Evolutionary conservation across 495 filamentous ascomycete species (phyloP).

Genomic region (Penicillium manginii): DNA sequence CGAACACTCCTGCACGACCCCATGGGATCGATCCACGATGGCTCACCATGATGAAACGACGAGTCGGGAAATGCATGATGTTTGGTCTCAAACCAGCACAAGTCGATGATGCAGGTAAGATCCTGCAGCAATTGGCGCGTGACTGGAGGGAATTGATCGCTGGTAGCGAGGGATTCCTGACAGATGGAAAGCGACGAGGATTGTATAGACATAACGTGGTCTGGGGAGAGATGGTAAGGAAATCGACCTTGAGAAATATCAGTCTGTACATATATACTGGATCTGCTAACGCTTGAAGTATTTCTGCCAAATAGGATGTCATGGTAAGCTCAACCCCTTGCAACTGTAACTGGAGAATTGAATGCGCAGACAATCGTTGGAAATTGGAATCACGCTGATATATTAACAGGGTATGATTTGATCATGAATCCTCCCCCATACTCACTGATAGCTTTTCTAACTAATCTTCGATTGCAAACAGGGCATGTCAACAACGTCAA

Average conservation of each 20-base stretch:
- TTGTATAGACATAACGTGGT: conserved; percentile 73
- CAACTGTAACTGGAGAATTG: neutral
- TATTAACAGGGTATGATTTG: conserved; percentile 28
- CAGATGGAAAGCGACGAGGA: conserved; percentile 63
- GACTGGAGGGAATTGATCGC: conserved; percentile 82
- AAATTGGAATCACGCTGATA: conserved; percentile 14
- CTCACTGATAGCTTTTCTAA: neutral
- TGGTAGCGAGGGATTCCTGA: conserved; percentile 81
- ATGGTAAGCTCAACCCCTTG: conserved; percentile 50
- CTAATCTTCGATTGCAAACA: conserved; percentile 24
- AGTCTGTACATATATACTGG: too few species aligned
- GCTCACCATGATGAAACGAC: conserved; percentile 72
- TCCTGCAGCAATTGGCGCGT: conserved; percentile 63
- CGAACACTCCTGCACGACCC: conserved; percentile 30
- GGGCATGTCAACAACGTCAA: conserved; percentile 89
- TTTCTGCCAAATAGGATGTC: conserved; percentile 47
- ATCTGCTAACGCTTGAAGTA: conserved; percentile 16
- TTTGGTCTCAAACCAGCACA: conserved; percentile 73
- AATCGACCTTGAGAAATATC: neutral
- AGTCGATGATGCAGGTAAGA: conserved; percentile 58
- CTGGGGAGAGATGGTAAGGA: conserved; percentile 87
- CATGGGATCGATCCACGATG: conserved; percentile 61
- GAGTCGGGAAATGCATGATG: conserved; percentile 81
- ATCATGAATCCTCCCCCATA: neutral
- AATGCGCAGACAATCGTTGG: conserved; percentile 1